phyloP scores from a whole-genome alignment of 2,329 filamentous ascomycete genomes.

The Penicillium janthinellum region DNA sequence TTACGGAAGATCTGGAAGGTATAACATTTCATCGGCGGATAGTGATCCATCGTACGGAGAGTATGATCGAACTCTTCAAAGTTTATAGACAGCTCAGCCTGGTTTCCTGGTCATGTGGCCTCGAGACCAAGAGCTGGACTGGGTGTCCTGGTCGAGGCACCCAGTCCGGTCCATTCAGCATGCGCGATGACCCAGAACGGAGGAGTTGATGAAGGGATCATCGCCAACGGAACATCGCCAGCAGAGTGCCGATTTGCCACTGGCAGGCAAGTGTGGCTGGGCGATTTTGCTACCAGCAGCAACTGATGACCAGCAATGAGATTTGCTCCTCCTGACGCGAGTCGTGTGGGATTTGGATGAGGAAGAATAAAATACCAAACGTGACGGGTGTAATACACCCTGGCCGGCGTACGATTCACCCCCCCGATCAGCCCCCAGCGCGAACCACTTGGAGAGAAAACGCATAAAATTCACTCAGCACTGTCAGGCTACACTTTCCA shows the following conservation, averaged over 20 bases:
- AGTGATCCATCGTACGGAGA: background rate
- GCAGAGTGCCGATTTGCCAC: conserved; percentile 15
- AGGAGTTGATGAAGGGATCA: background rate
- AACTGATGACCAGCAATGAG: background rate
- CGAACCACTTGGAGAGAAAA: background rate
- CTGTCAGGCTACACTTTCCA: conserved; percentile 1
- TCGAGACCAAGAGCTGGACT: conserved; percentile 7
- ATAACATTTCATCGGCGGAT: background rate
- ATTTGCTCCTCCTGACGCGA: background rate
- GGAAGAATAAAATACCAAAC: conserved; percentile 7
- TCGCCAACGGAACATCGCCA: conserved; percentile 1
- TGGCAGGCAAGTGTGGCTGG: conserved; percentile 3
- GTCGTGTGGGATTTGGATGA: background rate
- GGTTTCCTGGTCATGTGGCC: conserved; percentile 7
- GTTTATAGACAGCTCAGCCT: background rate
- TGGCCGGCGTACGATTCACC: conserved; percentile 10
- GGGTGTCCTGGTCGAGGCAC: conserved; percentile 12
- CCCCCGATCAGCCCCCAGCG: conserved; percentile 4
- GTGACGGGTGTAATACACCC: conserved; percentile 10
- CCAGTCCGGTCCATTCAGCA: conserved; percentile 9
- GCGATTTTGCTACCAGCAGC: background rate
- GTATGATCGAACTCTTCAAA: background rate
- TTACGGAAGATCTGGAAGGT: background rate
- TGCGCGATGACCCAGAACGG: background rate
- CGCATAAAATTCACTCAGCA: background rate